Base-by-base conservation (phyloP, 164 flowering plant species). In the Vitis amurensis region DNA sequence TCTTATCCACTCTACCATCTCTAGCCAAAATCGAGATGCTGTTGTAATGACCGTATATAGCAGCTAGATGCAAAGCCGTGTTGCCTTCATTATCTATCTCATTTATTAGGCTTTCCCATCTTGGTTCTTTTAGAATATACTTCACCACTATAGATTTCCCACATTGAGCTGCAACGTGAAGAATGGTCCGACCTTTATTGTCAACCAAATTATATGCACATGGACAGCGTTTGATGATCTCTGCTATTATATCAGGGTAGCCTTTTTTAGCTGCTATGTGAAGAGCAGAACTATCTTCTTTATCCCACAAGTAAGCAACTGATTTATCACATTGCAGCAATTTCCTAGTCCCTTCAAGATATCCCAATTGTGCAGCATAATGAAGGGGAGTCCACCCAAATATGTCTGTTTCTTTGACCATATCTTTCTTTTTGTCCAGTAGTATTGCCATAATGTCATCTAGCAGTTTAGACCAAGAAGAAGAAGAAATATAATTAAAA, bases 371-470 rank as follows among this genome's bases (percentile, higher is more conserved):
- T 8, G 71, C 74, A 9, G 74, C 74, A 49, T 75, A 75, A 52
- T 75, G 78, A 14, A 71, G 64, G 11, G 78, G 74, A 11, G 61
- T 65, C 74, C 78, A 66, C 31, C 74, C 74, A 6, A 60, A 23
- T 3, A 2, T 31, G 52, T 75, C 78, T 0, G 63, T 44, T 75
- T 75, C 64, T 13, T 23, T 12, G 9, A 59, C 23, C 61, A 23
- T 1, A 10, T 13, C 16, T 59, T 11, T 13, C 27, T 13, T 59
- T 10, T 58, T 19, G 5, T 2, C 19, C 23, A 58, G 17, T 9
- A 58, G 61, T 2, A 7, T 7, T 31, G 4, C 7, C 44, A 31
- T 31, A 3, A 31, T 31, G 44, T 31, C 44, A 31, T 31, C 44
- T 31, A 31, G 44, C 44, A 31, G 7, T 31, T 31, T 31, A 31